These are phyloP conservation scores for Aspergillus puulaauensis DNA, from an alignment of 2,329 filamentous ascomycete genomes.

Conservation along the genomic window DNA sequence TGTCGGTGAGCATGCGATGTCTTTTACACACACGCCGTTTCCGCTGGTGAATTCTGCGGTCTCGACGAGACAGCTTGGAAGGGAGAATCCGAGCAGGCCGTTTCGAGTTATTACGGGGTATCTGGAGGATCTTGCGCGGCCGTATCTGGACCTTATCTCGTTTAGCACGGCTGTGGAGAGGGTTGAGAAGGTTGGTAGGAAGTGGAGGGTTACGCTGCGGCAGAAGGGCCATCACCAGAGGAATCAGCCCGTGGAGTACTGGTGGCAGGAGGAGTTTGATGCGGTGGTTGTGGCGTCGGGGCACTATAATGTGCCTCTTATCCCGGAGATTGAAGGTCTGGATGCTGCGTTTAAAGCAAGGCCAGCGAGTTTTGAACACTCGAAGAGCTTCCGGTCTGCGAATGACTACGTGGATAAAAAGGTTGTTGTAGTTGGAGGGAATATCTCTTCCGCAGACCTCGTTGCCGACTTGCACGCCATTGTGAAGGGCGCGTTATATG, in stretches of 20 bases:
- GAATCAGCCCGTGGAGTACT: constrained; percentile 26
- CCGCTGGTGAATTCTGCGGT: constrained; percentile 23
- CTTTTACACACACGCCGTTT: constrained; percentile 28
- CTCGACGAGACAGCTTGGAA: constrained; percentile 20
- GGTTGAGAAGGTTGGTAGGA: constrained; percentile 18
- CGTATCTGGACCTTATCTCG: constrained; percentile 27
- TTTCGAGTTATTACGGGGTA: constrained; percentile 24
- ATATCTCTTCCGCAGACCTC: constrained; percentile 30
- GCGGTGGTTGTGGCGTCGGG: constrained; percentile 44
- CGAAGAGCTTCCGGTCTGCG: constrained; percentile 34
- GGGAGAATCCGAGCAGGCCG: constrained; percentile 24
- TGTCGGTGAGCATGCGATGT: constrained; percentile 27
- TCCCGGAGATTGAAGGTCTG: constrained; percentile 40
- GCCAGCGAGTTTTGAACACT: constrained; percentile 38
- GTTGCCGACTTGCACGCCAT: constrained; percentile 25
- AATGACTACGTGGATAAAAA: constrained; percentile 39
- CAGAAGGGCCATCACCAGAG: constrained; percentile 13
- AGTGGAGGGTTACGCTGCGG: constrained; percentile 33
- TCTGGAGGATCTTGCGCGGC: constrained; percentile 25
- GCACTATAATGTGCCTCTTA: constrained; percentile 42
- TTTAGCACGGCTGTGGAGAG: constrained; percentile 34
- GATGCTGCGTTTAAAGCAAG: constrained; percentile 28
- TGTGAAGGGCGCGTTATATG: constrained; percentile 21
- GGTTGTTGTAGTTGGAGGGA: constrained; percentile 31
- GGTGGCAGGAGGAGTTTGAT: constrained; percentile 44